Percentiles rank a stretch among this genome's conserved stretches.
Evolutionary conservation across 2,329 filamentous ascomycete genomes (phyloP).

Genomic region (Fusarium nodosum): DNA sequence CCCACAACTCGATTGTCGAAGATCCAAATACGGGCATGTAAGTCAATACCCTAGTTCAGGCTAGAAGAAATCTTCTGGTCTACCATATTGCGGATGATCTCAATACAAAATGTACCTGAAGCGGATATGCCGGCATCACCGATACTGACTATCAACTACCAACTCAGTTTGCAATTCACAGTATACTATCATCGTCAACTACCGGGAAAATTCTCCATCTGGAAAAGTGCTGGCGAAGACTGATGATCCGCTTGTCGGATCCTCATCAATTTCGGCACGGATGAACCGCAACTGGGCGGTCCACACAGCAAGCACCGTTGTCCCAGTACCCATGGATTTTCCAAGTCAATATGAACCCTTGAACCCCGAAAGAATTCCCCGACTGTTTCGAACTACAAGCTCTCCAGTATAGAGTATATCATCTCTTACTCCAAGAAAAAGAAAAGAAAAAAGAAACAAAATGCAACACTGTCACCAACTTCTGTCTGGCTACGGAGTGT

Average conservation of each 20-base stretch:
- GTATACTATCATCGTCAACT: background rate
- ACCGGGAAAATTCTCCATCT: conserved; percentile 51
- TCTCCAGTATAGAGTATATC: conserved; percentile 16
- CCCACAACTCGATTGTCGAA: background rate
- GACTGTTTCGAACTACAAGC: conserved; percentile 41
- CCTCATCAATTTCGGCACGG: conserved; percentile 43
- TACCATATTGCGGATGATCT: background rate
- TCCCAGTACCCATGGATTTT: conserved; percentile 32
- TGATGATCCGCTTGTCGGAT: conserved; percentile 35
- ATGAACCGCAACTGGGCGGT: conserved; percentile 50
- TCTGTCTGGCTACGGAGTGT: background rate
- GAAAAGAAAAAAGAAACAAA: background rate
- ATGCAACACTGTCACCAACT: background rate
- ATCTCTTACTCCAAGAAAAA: background rate
- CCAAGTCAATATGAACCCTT: conserved; percentile 37
- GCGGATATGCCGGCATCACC: background rate
- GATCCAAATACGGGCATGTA: background rate
- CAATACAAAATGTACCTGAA: background rate
- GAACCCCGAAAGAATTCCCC: conserved; percentile 35
- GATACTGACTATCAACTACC: background rate
- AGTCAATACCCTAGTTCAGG: background rate
- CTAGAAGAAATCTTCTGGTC: background rate
- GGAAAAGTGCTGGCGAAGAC: conserved; percentile 45
- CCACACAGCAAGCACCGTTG: conserved; percentile 48
- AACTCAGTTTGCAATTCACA: background rate